Evolutionary conservation across 2,329 filamentous ascomycete genomes (phyloP), one percentile per base, ranked within the genome.

Genomic region (Neonectria neomacrospora): DNA sequence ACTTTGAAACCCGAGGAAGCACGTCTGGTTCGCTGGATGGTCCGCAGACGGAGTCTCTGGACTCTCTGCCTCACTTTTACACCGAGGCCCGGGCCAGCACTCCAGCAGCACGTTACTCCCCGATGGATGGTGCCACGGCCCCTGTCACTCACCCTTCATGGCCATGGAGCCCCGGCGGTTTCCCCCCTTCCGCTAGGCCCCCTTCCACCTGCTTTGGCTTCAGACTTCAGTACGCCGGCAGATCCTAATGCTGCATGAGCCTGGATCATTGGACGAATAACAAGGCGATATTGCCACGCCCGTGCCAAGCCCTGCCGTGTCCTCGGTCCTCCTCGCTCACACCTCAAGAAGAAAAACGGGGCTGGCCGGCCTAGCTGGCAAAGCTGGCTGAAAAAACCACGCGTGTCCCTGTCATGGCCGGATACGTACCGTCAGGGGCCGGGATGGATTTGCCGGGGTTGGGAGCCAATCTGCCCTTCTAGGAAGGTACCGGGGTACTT

Each of bases 231-330:
- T 62, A 48, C 57, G 58, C 58, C 60, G 61, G 70, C 56, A 71
- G 65, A 71, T 72, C 64, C 66, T 30, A 67, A 67, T 68, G 67
- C 26, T 52, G 53, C 50, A 48, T 37, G 58, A 58, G 44, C 28
- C 54, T 64, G 44, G 47, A n/a, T 18, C 34, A 52, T 53, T 50
- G 47, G 47, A 50, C 30, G 59, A 60, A 54, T 53, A 23, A 58
- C 61, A 62, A 63, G 68, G 63, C 63, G 47, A 64, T 63, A 63
- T 65, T 71, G 70, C 70, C 68, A 72, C 70, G 66, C 58, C 69
- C 67, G 64, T 67, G 65, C 66, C 61, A 68, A 66, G 61, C 41
- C 62, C 54, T 64, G 68, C 32, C 45, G 32, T 65, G 54, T 30
- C 39, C 51, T 30, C 45, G 30, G 55, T 58, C 37, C 59, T 54